Conservation (phyloP, 2,329 filamentous ascomycete species). For the Penicillium sp. region DNA sequence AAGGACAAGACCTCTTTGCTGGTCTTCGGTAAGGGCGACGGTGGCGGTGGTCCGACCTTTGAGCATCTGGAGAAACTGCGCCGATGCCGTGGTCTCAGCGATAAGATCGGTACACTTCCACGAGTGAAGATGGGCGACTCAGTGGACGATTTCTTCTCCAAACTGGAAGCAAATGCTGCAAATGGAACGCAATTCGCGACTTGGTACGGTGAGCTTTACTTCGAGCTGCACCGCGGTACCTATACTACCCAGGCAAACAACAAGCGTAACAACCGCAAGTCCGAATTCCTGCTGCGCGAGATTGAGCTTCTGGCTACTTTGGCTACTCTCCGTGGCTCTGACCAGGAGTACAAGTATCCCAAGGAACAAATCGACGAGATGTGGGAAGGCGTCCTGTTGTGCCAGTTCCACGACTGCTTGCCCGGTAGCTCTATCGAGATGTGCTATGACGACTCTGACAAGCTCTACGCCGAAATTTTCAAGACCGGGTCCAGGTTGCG, state of each 20-base stretch:
- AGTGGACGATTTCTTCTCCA: slow-evolving; percentile 92
- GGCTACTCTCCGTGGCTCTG: slow-evolving; percentile 67
- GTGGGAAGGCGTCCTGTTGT: slow-evolving; percentile 90
- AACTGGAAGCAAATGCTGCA: slow-evolving; percentile 72
- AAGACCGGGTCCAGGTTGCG: slow-evolving; percentile 70
- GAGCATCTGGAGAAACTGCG: slow-evolving; percentile 93
- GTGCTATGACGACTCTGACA: slow-evolving; percentile 94
- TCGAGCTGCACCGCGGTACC: slow-evolving; percentile 93
- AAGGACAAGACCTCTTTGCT: slow-evolving; percentile 87
- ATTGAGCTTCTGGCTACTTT: slow-evolving; percentile 85
- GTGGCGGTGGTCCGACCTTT: slow-evolving; percentile 91
- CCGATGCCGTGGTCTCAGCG: slow-evolving; percentile 85
- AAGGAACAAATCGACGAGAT: slow-evolving; percentile 92
- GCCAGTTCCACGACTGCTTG: slow-evolving; percentile 96
- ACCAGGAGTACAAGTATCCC: slow-evolving; percentile 75
- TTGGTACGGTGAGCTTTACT: slow-evolving; percentile 98
- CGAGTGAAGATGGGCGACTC: slow-evolving; percentile 84
- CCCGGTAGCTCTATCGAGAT: slow-evolving; percentile 95
- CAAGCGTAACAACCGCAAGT: slow-evolving; percentile 86
- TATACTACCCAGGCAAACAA: slow-evolving; percentile 98
- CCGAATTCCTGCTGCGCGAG: slow-evolving; percentile 81
- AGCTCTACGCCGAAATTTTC: slow-evolving; percentile 83
- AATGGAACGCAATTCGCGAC: slow-evolving; percentile 73
- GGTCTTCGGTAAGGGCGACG: slow-evolving; percentile 95
- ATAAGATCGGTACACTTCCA: slow-evolving; percentile 78